Base-by-base conservation (phyloP, 148 eudicot genomes). In the Suaeda aralocaspica region DNA sequence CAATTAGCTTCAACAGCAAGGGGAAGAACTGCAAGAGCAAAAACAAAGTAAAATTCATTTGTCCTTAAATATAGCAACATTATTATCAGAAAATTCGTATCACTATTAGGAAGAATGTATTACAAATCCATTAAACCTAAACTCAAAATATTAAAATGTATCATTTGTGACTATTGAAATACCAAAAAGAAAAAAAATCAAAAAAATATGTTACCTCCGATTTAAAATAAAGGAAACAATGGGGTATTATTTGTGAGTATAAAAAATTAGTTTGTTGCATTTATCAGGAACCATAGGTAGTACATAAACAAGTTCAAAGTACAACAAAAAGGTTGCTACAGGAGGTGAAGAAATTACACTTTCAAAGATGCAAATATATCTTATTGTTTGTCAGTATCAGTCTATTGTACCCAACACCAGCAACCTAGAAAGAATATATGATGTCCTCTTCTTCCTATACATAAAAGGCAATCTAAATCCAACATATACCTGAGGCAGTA, bases 1-100 rank as follows among this genome's bases (percentile, higher is more conserved):
- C 96, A 72, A 94, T 83, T 72, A 94, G 83, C 87, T 94, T 94
- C 74, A 94, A 86, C 77, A 91, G 70, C 77, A 94, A 84, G 30
- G 97, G 98, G 79, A 87, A 94, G 75, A 87, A 91, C 97, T 94
- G 92, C 86, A 87, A 73, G 69, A 44, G 56, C 51, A 57, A 30
- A 59, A 51, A 5, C 53, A 12, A 49, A 18, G 41, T 29, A 8
- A 68, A 58, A 46, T 64, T 65, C 50, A 59, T 24, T 56, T 33
- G 22, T 63, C 75, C 18, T 67, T 74, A 33, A 31, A 59, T 33
- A 56, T 28, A 45, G 36, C 16, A 14, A 53, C 48, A 14, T 24
- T 51, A 22, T 64, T 34, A 63, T 44, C 42, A 9, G 30, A 55
- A 42, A 36, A 72, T 9, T 5, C 58, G 36, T 9, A 19, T 13